Evolutionary conservation across 805 yeast species (phyloP).

Genomic region (Yarrowia keelungensis): DNA sequence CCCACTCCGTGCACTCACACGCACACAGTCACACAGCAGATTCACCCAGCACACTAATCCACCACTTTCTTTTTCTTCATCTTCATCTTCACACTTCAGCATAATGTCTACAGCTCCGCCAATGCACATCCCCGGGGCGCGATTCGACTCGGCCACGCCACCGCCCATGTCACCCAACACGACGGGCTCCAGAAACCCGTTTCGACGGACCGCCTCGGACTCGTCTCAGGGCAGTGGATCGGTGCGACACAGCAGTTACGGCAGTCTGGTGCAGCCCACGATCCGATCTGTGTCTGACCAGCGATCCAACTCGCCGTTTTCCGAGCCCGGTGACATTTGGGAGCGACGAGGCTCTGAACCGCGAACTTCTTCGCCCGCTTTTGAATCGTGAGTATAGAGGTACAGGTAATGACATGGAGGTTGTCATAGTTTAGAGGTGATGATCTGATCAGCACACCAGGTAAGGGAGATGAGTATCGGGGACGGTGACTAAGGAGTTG

Average conservation of each 20-base stretch:
- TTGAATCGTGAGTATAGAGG: slow-evolving; percentile 23
- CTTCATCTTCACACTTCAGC: not conserved
- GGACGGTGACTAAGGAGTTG: too few relatives aligned
- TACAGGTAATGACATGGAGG: not conserved
- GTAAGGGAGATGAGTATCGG: too few relatives aligned
- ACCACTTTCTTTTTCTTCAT: not conserved
- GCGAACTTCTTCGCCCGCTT: slow-evolving; percentile 7
- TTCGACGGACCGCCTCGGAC: slow-evolving; percentile 34
- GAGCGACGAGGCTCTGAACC: not conserved
- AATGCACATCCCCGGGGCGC: slow-evolving; percentile 37
- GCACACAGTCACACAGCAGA: not conserved
- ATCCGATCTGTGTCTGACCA: slow-evolving; percentile 38
- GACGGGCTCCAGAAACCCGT: slow-evolving; percentile 37
- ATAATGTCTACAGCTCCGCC: slow-evolving; percentile 36
- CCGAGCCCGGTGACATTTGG: slow-evolving; percentile 16
- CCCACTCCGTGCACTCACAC: not conserved
- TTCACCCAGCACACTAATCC: not conserved
- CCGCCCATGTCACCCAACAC: slow-evolving; percentile 32
- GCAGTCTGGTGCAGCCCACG: slow-evolving; percentile 6
- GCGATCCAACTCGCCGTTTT: slow-evolving; percentile 28
- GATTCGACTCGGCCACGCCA: slow-evolving; percentile 15
- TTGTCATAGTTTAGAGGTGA: not conserved
- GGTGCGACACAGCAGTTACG: slow-evolving; percentile 6
- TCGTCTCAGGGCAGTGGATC: slow-evolving; percentile 36
- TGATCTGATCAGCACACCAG: too few relatives aligned